Evolutionary conservation across 2,329 filamentous ascomycete genomes (phyloP).

Genomic region (Cordyceps javanica): DNA sequence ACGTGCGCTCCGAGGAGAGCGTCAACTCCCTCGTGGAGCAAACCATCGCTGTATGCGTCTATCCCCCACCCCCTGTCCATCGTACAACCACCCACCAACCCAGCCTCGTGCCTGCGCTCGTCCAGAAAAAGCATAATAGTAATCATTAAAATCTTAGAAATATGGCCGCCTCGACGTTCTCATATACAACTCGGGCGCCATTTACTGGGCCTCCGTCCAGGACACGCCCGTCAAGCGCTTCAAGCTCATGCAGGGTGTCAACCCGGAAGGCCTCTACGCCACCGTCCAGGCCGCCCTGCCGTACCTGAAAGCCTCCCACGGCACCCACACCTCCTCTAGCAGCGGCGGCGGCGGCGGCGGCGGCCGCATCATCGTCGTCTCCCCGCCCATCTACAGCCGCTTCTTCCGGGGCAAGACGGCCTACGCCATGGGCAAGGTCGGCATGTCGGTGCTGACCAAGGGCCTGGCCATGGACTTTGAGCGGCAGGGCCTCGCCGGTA

Average conservation of each 20-base stretch:
- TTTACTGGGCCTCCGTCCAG: constrained; percentile 74
- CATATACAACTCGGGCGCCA: constrained; percentile 78
- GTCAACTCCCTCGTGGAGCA: constrained; percentile 53
- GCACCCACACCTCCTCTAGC: constrained; percentile 25
- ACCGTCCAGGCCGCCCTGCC: constrained; percentile 63
- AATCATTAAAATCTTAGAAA: constrained; percentile 24
- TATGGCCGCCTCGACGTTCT: constrained; percentile 66
- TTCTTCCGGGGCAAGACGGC: constrained; percentile 84
- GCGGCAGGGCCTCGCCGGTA: constrained; percentile 53
- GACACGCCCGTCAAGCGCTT: constrained; percentile 72
- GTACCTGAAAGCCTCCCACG: constrained; percentile 41
- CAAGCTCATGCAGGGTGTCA: constrained; percentile 69
- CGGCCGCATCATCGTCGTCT: constrained; percentile 69
- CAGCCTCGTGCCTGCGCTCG: too few relatives aligned
- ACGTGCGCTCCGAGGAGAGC: constrained; percentile 59
- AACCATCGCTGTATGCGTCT: constrained; percentile 39
- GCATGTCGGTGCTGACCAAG: constrained; percentile 75
- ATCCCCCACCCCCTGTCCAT: not conserved
- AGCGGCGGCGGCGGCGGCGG: too few relatives aligned
- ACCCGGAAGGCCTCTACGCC: constrained; percentile 70
- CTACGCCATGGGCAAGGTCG: constrained; percentile 74
- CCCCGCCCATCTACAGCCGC: constrained; percentile 76
- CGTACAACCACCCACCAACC: not conserved
- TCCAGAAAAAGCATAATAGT: not conserved
- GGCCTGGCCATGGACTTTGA: constrained; percentile 77